A percentile compares a stretch with the other conserved stretches of the same genome.
These are phyloP conservation scores for Parachaetomium inaequale DNA, from an alignment of 495 filamentous ascomycete genomes.

Conservation along the genomic window DNA sequence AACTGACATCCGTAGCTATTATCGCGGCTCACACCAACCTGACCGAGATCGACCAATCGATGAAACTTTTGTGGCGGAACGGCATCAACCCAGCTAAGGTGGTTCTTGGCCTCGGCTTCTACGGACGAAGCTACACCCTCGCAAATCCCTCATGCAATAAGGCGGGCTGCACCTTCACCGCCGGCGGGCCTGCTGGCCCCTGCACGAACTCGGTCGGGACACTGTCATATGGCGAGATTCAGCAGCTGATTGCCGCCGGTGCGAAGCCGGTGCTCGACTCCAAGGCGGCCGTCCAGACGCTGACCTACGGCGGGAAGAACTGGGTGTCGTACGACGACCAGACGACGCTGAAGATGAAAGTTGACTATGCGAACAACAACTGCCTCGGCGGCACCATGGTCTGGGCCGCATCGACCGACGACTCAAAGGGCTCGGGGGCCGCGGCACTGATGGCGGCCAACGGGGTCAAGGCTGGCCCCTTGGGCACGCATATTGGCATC, in stretches of 20 bases:
- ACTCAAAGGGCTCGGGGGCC: conserved; percentile 1
- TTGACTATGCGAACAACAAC: conserved; percentile 4
- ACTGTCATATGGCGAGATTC: conserved; percentile 41
- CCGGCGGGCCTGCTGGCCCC: conserved; percentile 25
- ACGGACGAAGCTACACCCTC: conserved; percentile 42
- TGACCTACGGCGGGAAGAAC: conserved; percentile 36
- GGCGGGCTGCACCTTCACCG: conserved; percentile 31
- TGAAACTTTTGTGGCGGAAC: conserved; percentile 52
- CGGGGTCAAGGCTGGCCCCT: neutral
- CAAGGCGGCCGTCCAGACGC: conserved; percentile 35
- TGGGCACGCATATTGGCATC: neutral
- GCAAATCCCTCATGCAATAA: conserved; percentile 18
- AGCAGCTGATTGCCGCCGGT: conserved; percentile 21
- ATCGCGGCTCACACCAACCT: conserved; percentile 51
- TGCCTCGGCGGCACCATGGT: conserved; percentile 9
- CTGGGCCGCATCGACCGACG: conserved; percentile 5
- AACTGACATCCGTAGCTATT: conserved; percentile 11
- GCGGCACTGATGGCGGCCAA: neutral
- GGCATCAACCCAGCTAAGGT: conserved; percentile 43
- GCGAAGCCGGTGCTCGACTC: conserved; percentile 21
- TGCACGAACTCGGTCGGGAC: conserved; percentile 34
- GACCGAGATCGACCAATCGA: conserved; percentile 47
- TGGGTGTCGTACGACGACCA: conserved; percentile 47
- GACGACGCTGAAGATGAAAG: conserved; percentile 39
- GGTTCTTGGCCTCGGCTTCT: conserved; percentile 49